Percentiles rank a stretch among this genome's conserved stretches.
Evolutionary conservation across 2,329 filamentous ascomycete species (phyloP).

Genomic region (Orbilia ellipsospora): DNA sequence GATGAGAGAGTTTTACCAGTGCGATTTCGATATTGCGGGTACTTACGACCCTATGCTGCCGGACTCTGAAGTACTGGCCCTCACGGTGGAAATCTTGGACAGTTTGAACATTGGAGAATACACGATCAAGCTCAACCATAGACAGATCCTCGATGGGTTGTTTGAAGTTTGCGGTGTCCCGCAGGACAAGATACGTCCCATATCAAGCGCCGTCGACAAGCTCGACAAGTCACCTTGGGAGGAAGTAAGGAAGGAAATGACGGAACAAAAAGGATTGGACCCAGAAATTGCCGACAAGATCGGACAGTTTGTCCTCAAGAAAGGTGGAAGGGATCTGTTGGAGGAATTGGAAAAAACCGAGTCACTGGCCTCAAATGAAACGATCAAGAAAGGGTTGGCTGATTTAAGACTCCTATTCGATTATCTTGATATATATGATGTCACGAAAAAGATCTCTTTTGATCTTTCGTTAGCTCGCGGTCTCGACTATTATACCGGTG

Average conservation of each 20-base stretch:
- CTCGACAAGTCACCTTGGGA: constrained; percentile 91
- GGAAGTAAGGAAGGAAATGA: constrained; percentile 92
- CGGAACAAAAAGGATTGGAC: constrained; percentile 85
- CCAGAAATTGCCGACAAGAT: constrained; percentile 84
- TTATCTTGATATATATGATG: constrained; percentile 82
- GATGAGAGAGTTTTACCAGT: constrained; percentile 97
- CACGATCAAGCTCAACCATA: constrained; percentile 94
- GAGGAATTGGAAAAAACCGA: constrained; percentile 75
- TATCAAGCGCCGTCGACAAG: constrained; percentile 94
- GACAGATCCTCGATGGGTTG: constrained; percentile 91
- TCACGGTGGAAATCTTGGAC: constrained; percentile 86
- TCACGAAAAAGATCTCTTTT: constrained; percentile 81
- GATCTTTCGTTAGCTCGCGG: constrained; percentile 90
- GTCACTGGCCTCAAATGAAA: constrained; percentile 75
- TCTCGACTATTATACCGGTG: constrained; percentile 89
- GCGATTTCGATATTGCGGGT: constrained; percentile 95
- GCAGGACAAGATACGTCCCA: constrained; percentile 84
- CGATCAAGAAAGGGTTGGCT: constrained; percentile 80
- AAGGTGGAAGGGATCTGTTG: constrained; percentile 76
- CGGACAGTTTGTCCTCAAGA: constrained; percentile 82
- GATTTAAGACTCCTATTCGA: constrained; percentile 84
- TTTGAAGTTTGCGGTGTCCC: constrained; percentile 93
- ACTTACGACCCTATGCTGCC: constrained; percentile 89
- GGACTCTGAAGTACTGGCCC: constrained; percentile 87
- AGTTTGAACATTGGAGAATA: constrained; percentile 71